phyloP scores from a whole-genome alignment of 495 filamentous ascomycete genomes.

The Tuber melanosporum region DNA sequence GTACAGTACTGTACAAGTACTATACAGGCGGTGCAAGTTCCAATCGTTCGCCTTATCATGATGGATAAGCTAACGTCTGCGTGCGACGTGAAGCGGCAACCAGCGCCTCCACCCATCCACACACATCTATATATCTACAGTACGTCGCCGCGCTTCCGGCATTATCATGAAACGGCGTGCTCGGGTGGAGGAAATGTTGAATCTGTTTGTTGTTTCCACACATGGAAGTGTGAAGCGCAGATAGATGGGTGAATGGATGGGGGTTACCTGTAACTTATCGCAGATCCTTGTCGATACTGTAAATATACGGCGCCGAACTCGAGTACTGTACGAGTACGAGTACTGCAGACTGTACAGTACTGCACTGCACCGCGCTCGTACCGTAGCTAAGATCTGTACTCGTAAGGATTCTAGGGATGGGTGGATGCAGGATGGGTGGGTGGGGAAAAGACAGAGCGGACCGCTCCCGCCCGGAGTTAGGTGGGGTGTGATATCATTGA shows the following conservation, averaged over 20 bases:
- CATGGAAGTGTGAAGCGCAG: not conserved
- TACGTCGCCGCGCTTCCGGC: not conserved
- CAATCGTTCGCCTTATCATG: too few relatives aligned
- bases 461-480: not conserved
- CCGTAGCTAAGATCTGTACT: not conserved
- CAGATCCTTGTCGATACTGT: not conserved
- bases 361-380: not conserved
- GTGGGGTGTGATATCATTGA: not conserved
- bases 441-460: not conserved
- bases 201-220: not conserved
- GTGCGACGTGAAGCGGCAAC: not conserved
- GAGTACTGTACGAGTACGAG: too few relatives aligned
- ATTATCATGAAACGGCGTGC: not conserved
- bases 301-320: too few relatives aligned
- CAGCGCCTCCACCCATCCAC: not conserved
- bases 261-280: not conserved
- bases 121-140: too few relatives aligned
- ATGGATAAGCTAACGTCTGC: not conserved
- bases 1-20: not conserved
- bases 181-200: not conserved
- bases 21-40: too few relatives aligned
- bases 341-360: too few relatives aligned
- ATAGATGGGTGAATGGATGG: not conserved
- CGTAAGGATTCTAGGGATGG: not conserved
- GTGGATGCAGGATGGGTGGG: not conserved